These are phyloP conservation scores for Xylariaceae sp. DNA, from an alignment of 2,329 filamentous ascomycete species.

Conservation along the genomic window DNA sequence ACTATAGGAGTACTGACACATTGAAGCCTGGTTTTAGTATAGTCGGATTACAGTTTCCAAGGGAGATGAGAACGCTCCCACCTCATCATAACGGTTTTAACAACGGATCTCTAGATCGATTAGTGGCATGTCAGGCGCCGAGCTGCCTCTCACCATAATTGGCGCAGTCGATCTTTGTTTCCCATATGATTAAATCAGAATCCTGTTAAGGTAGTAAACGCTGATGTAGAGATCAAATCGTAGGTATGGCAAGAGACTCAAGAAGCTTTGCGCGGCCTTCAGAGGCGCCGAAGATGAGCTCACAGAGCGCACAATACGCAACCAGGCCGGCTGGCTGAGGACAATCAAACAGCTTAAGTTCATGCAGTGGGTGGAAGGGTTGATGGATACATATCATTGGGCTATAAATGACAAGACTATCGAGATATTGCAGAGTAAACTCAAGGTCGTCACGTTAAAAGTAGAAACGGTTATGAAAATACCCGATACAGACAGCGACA, in stretches of 20 bases:
- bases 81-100: neutral
- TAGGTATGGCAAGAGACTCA: neutral
- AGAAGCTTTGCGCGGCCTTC: neutral
- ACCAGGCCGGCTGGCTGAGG: neutral
- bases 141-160: neutral
- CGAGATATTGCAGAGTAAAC: neutral
- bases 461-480: neutral
- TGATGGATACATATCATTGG: neutral
- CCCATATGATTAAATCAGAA: neutral
- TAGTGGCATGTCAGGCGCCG: slow-evolving; percentile 6
- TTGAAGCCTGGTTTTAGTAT: no score
- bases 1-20: no score
- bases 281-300: neutral
- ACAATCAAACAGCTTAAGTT: neutral
- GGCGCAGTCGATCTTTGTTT: neutral
- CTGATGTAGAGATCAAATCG: neutral
- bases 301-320: neutral
- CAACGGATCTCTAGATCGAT: neutral
- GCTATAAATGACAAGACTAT: neutral
- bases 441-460: slow-evolving; percentile 1
- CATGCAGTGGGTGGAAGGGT: neutral
- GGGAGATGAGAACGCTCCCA: no score
- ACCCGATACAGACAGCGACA: neutral
- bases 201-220: neutral
- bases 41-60: no score